Base-by-base conservation (phyloP, 768 basidiomycete species). In the Dacryopinax spathularia region DNA sequence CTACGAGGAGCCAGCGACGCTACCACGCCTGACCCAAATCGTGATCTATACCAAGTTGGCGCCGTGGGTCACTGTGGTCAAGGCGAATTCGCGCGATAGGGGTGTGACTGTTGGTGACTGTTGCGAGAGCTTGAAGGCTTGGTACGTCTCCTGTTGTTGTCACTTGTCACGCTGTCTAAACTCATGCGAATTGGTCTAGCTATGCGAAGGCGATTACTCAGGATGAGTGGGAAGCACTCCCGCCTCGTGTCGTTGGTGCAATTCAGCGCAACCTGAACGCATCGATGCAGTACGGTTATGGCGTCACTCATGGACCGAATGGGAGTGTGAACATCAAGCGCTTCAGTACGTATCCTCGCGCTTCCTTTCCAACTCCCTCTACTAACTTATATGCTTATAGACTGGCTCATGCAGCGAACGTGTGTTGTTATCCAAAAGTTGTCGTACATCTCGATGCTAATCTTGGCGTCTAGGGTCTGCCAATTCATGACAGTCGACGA, bases 401-500 rank as follows among this genome's bases (percentile, higher is more conserved):
- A 56, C 48, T 56, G 48, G 48, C 25, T 56, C 10, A 56, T 56
- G 48, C 48, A 56, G 29, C 22, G 48, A 31, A 56, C 48, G 48
- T 56, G 48, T 27, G 48, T 56, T 29, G 31, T 29, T 31, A 6
- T 27, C 6, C n/a, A 5, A 56, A 56, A 10, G 25, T 41, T 22
- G 4, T 3, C 3, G 13, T 15, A 27, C 48, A 29, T 10, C 15
- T 22, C 13, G 18, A 56, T 18, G 29, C 48, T 56, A 18, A 56
- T 56, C 3, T 56, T 56, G 22, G 29, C 29, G 13, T 27, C 25
- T 18, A 56, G 48, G 48, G 48, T 56, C 48, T 56, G 48, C 48
- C 31, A 22, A 29, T 56, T 56, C 48, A 15, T 56, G 48, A 56
- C 48, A 13, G 48, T 56, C 13, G 81, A 85, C 66, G 87, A 89